Evolutionary conservation across 768 basidiomycete genomes (phyloP).

Genomic region (Macrolepiota albuminosa): DNA sequence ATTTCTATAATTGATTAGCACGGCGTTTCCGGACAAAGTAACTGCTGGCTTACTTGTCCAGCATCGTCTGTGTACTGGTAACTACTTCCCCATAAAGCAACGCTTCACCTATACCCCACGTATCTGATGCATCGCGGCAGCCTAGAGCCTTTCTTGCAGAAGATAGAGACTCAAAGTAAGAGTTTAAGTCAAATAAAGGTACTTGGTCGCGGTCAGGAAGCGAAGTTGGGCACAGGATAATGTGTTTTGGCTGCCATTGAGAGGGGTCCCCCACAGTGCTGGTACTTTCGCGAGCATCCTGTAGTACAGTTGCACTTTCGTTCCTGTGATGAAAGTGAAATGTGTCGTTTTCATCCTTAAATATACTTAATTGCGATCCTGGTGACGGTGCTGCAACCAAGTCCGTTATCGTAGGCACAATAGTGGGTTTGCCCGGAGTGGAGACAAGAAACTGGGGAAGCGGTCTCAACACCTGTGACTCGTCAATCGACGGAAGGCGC

Average conservation of each 20-base stretch:
- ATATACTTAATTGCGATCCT: conserved; percentile 26
- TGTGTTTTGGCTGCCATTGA: conserved; percentile 43
- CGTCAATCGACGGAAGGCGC: conserved; percentile 35
- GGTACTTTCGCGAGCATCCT: conserved; percentile 21
- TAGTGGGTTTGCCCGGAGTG: conserved; percentile 33
- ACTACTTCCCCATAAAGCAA: conserved; percentile 86
- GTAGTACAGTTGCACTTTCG: conserved; percentile 27
- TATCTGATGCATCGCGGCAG: conserved; percentile 15
- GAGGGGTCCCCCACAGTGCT: conserved; percentile 22
- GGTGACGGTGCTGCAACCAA: conserved; percentile 28
- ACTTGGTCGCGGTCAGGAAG: conserved; percentile 51
- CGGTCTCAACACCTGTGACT: conserved; percentile 30
- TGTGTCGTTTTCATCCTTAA: conserved; percentile 68
- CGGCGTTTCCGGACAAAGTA: neutral
- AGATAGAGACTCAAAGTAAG: conserved; percentile 55
- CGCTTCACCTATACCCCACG: conserved; percentile 68
- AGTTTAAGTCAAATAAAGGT: conserved; percentile 65
- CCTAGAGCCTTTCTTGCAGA: conserved; percentile 25
- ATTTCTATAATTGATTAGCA: conserved; percentile 49
- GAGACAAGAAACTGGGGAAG: conserved; percentile 62
- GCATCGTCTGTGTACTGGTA: conserved; percentile 91
- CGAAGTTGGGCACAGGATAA: conserved; percentile 48
- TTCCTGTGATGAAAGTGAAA: conserved; percentile 52
- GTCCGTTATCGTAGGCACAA: conserved; percentile 36
- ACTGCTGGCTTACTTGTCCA: conserved; percentile 70